These are phyloP conservation scores for Amyloporia xantha DNA, from an alignment of 768 basidiomycete genomes.

Conservation along the genomic window DNA sequence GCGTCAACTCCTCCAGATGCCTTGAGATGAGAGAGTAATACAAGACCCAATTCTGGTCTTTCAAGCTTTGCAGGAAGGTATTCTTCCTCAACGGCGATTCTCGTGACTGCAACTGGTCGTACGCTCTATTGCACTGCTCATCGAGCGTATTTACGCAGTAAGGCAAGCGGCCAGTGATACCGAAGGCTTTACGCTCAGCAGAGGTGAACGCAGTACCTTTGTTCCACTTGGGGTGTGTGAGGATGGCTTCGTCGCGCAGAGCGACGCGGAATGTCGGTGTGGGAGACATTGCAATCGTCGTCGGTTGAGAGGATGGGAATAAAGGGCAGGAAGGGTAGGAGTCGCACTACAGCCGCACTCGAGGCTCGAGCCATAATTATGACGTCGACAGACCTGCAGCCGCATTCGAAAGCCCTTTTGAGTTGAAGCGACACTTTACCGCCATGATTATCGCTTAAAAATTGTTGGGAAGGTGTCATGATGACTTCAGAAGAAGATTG, in stretches of 20 bases:
- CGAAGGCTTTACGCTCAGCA: conserved; percentile 63
- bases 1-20: conserved; percentile 43
- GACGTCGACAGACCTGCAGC: too few relatives aligned
- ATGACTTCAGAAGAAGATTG: too few relatives aligned
- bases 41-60: conserved; percentile 76
- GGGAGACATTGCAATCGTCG: conserved; percentile 1
- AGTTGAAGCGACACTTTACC: too few relatives aligned
- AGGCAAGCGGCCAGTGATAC: conserved; percentile 35
- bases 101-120: conserved; percentile 46
- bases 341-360: too few relatives aligned
- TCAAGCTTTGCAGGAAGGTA: conserved; percentile 67
- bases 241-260: conserved; percentile 53
- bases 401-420: too few relatives aligned
- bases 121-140: conserved; percentile 70
- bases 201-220: conserved; percentile 78
- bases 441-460: too few relatives aligned
- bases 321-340: too few relatives aligned
- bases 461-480: too few relatives aligned
- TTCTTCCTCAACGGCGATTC: conserved; percentile 52
- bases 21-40: conserved; percentile 55
- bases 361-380: too few relatives aligned
- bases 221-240: conserved; percentile 63
- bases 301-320: too few relatives aligned
- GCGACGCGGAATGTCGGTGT: conserved; percentile 31
- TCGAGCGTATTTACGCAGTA: conserved; percentile 49